phyloP scores from a whole-genome alignment of 805 yeast genomes.

The Barnettozyma botsteinii region DNA sequence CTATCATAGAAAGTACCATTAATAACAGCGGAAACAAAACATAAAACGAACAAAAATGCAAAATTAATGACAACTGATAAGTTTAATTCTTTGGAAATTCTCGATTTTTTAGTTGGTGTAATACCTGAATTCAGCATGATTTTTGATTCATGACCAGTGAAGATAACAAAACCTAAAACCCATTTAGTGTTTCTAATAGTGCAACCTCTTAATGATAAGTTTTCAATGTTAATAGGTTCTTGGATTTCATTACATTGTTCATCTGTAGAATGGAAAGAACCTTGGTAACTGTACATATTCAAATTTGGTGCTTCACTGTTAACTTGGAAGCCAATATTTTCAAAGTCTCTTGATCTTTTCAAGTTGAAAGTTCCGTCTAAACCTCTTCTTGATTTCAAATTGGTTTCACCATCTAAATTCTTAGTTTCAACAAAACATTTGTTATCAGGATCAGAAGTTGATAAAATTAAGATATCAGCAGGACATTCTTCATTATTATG shows the following conservation, averaged over 20 bases:
- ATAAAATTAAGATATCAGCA: constrained; percentile 61
- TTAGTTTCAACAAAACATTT: constrained; percentile 55
- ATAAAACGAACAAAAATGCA: constrained; percentile 51
- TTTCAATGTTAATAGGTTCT: constrained; percentile 65
- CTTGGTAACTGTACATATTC: constrained; percentile 68
- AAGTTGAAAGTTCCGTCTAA: constrained; percentile 49
- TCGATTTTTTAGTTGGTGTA: constrained; percentile 71
- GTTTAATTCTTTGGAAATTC: constrained; percentile 70
- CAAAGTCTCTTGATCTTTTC: constrained; percentile 40
- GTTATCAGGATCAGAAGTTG: constrained; percentile 66
- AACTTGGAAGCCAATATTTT: constrained; percentile 49
- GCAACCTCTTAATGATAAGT: constrained; percentile 67
- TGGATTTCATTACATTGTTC: constrained; percentile 26
- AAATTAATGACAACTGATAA: constrained; percentile 66
- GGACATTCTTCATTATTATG: constrained; percentile 77
- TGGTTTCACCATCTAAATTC: constrained; percentile 48
- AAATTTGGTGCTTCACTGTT: constrained; percentile 82
- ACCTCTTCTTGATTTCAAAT: constrained; percentile 68
- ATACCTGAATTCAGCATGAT: constrained; percentile 75
- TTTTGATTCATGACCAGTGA: constrained; percentile 75
- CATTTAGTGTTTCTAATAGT: constrained; percentile 72
- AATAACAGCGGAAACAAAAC: constrained; percentile 64
- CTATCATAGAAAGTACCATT: constrained; percentile 60
- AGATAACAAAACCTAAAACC: constrained; percentile 69
- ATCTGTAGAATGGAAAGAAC: constrained; percentile 51